Evolutionary conservation across 2,329 filamentous ascomycete genomes (phyloP), one percentile per base, ranked within the genome.

Genomic region (Curvularia lunata): DNA sequence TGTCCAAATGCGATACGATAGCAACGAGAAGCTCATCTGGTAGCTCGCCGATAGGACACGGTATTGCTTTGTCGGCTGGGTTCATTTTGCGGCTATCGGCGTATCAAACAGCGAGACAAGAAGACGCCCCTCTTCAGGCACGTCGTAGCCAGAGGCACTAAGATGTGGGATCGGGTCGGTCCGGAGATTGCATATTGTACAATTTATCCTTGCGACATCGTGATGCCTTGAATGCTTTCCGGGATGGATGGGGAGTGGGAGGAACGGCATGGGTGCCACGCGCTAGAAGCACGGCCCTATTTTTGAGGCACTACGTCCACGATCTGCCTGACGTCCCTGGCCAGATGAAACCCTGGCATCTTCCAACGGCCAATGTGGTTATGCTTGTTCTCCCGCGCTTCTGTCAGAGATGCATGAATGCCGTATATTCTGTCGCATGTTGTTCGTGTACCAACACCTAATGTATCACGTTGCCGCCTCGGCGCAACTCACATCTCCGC

Each of bases 391-490:
- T 37, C 16, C 19, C 23, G 34, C 42, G 27, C 19, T n/a, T 32
- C 19, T 41, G 27, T 41, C 37, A 37, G 54, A 43, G 49, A 38
- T 37, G 34, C 41, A 19, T 25, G 45, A 43, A 28, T 54, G 54
- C 37, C 49, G 50, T 57, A 19, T 19, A 53, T 21, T 32, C 18
- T 57, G 54, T 57, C 54, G 51, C 54, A 57, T 23, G 9, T 57
- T 45, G 18, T 48, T 38, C 37, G 13, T 30, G 37, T 27, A 57
- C 48, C 51, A 48, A 57, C 50, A 45, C 50, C 38, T 30, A 43
- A 30, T 40, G 54, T 57, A 49, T 57, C 54, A 57, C 23, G n/a
- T 38, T 28, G 45, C 30, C 21, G 49, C 23, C 49, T 38, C 53
- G 43, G 54, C 54, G 43, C 27, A 53, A 48, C 53, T 23, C 32